Percentiles rank a stretch among this genome's conserved stretches.
Evolutionary conservation across 768 basidiomycete genomes (phyloP).

Genomic region (Suillus luteus): DNA sequence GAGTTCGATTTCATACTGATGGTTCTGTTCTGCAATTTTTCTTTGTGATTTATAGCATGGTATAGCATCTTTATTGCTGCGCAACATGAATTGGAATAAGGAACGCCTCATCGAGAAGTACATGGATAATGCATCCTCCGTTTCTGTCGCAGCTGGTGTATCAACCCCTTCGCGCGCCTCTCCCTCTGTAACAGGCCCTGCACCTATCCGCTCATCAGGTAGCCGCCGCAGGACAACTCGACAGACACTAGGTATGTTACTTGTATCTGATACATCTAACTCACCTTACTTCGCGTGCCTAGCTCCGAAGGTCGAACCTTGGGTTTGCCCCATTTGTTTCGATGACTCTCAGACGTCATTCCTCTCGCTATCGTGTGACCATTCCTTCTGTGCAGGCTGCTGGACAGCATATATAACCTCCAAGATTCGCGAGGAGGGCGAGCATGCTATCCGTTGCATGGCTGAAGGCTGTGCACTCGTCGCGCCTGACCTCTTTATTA

Average conservation of each 20-base stretch:
- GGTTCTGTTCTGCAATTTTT: conserved; percentile 12
- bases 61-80: conserved; percentile 76
- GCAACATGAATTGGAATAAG: conserved; percentile 92
- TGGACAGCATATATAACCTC: conserved; percentile 79
- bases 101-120: conserved; percentile 95
- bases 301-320: conserved; percentile 46
- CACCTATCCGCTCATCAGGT: conserved; percentile 37
- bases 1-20: conserved; percentile 10
- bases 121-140: conserved; percentile 84
- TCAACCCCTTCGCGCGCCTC: conserved; percentile 34
- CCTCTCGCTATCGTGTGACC: conserved; percentile 78
- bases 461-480: conserved; percentile 71
- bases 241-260: conserved; percentile 27
- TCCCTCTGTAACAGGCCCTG: conserved; percentile 26
- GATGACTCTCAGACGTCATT: conserved; percentile 72
- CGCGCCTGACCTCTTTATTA: conserved; percentile 64
- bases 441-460: conserved; percentile 77
- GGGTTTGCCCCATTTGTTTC: conserved; percentile 94
- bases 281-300: conserved; percentile 12
- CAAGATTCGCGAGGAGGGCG: conserved; percentile 84
- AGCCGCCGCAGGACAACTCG: conserved; percentile 34
- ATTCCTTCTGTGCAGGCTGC: conserved; percentile 81
- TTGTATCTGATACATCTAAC: conserved; percentile 8
- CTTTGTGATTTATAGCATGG: conserved; percentile 46
- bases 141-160: conserved; percentile 78